A percentile compares a stretch with the other conserved stretches of the same genome.
Conservation (phyloP, 1,139 yeast genomes). For the Taphrina communis region DNA sequence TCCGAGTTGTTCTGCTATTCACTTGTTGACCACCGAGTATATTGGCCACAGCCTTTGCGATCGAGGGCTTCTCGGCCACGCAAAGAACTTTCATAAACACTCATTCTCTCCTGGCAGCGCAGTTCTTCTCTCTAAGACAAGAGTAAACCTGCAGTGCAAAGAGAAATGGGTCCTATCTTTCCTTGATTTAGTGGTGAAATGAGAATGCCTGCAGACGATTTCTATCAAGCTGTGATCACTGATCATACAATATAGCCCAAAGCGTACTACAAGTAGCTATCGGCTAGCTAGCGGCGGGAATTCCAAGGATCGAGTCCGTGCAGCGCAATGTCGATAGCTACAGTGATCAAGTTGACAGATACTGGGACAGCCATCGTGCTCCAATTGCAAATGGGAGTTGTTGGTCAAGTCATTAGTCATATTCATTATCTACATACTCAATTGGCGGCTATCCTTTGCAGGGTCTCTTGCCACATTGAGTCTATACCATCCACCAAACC, state of each 20-base stretch:
- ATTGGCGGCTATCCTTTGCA: slow-evolving; percentile 18
- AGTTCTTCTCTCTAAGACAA: too few species aligned
- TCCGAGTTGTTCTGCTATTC: slow-evolving; percentile 57
- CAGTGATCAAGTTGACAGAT: too few species aligned
- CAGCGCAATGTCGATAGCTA: too few species aligned
- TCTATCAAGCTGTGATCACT: neutral
- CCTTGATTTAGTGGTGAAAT: too few species aligned
- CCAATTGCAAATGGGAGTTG: too few species aligned
- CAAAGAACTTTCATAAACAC: slow-evolving; percentile 72
- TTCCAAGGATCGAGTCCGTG: too few species aligned
- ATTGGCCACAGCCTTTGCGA: slow-evolving; percentile 81
- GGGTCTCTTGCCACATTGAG: slow-evolving; percentile 21
- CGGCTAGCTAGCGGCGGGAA: neutral
- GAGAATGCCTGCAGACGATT: too few species aligned
- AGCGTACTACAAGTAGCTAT: neutral
- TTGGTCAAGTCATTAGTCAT: neutral
- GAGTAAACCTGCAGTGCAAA: too few species aligned
- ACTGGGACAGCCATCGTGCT: too few species aligned
- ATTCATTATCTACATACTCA: slow-evolving; percentile 1
- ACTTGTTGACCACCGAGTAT: slow-evolving; percentile 76
- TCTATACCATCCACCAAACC: slow-evolving; percentile 4
- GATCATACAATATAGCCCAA: neutral
- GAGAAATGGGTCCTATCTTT: too few species aligned
- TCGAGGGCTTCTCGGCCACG: slow-evolving; percentile 97
- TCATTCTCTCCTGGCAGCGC: neutral